phyloP scores from a whole-genome alignment of 352 stramenopile genomes.

The Pythium scleroteichum region DNA sequence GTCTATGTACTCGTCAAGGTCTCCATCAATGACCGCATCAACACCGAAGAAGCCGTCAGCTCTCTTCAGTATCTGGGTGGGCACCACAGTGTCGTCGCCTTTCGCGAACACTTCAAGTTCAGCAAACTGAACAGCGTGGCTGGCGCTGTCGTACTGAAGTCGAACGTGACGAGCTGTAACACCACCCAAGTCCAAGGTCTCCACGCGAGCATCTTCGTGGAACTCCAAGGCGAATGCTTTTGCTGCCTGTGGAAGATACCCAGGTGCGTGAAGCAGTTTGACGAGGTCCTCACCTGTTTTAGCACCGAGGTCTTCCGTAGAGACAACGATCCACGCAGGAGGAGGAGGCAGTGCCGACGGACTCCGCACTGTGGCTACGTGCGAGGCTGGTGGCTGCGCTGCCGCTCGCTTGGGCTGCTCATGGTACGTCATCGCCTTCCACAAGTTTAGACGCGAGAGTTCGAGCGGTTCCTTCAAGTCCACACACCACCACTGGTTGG shows the following conservation, averaged over 20 bases:
- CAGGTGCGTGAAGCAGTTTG: slow-evolving; percentile 7
- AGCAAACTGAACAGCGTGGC: slow-evolving; percentile 58
- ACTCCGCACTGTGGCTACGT: slow-evolving; percentile 26
- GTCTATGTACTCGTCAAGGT: slow-evolving; percentile 55
- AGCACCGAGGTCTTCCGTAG: slow-evolving; percentile 31
- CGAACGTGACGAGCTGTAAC: slow-evolving; percentile 55
- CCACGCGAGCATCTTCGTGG: slow-evolving; percentile 25
- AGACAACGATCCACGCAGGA: slow-evolving; percentile 62
- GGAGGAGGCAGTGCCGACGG: slow-evolving; percentile 31
- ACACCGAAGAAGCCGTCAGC: slow-evolving; percentile 74
- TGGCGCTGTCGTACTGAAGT: slow-evolving; percentile 46
- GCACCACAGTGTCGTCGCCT: background rate
- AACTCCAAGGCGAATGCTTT: slow-evolving; percentile 19
- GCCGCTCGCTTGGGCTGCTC: slow-evolving; percentile 50
- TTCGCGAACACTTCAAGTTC: slow-evolving; percentile 58
- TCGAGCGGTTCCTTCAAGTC: slow-evolving; percentile 42
- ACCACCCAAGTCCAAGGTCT: slow-evolving; percentile 19
- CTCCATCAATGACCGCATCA: slow-evolving; percentile 31
- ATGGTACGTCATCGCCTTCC: slow-evolving; percentile 76
- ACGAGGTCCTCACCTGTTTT: slow-evolving; percentile 11
- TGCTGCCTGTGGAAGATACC: slow-evolving; percentile 9
- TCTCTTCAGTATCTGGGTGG: background rate
- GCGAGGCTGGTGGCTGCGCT: slow-evolving; percentile 40
- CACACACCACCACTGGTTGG: slow-evolving; percentile 72
- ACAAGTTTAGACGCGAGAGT: slow-evolving; percentile 55